Evolutionary conservation across 2,329 filamentous ascomycete species (phyloP), one percentile per base, ranked within the genome.

Genomic region (Blastomyces emzantsi): DNA sequence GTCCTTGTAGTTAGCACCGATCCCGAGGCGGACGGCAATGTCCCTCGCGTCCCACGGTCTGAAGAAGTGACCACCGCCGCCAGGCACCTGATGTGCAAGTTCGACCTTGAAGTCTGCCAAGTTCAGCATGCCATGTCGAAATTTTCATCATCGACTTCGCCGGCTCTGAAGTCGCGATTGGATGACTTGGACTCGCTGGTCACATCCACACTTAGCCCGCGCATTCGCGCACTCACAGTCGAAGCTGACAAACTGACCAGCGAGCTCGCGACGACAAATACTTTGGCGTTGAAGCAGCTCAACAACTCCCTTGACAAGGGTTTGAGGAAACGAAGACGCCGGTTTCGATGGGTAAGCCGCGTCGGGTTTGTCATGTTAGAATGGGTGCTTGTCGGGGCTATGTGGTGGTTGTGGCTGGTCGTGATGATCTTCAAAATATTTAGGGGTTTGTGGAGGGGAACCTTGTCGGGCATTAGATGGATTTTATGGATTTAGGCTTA

Each of bases 371-470:
- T 92, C 62, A 77, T 88, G 25, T 84, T 97, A 19, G 93, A 97
- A 79, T 97, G 92, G 91, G 79, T 86, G 60, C 82, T 97, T 22
- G 86, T 97, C 49, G 90, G 89, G 3, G 84, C 95, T 69, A 90
- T 97, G 87, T 97, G 94, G 92, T 91, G 89, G 76, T 87, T 95
- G 19, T 97, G 93, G 92, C 85, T 95, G 64, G 80, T 96, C 43
- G 92, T 97, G 30, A 89, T 92, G 73, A 80, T 93, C 30, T 80
- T 89, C 61, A 84, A 90, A 65, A 75, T 90, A 17, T 77, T 89
- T 45, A 78, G 86, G 65, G 86, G 87, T 13, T 69, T 88, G 1
- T 82, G 87, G 55, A 83, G 83, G 56, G 86, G 86, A 2, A 71
- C 85, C 0, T 78, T 85, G 60, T 77, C 80, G 13, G 82, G 83